phyloP scores from a whole-genome alignment of 1,284 basidiomycete genomes.

The Mycosarcoma maydis region DNA sequence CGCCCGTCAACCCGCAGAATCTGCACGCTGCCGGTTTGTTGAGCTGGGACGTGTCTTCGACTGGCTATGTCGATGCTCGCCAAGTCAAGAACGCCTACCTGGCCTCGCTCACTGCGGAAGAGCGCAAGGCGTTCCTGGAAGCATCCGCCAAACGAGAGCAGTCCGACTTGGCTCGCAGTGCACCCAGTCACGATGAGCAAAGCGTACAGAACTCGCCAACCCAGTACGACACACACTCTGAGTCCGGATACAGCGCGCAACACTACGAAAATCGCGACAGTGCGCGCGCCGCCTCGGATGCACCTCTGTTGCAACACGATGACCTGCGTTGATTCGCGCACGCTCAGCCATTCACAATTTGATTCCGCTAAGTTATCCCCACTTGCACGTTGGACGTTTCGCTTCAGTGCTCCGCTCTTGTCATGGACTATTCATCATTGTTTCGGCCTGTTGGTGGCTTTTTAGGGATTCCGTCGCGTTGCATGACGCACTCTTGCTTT shows the following conservation, averaged over 20 bases:
- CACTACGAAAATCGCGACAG: conserved; percentile 18
- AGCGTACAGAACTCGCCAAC: conserved; percentile 16
- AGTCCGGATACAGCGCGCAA: conserved; percentile 21
- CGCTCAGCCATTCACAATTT: neutral
- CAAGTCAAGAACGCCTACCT: conserved; percentile 52
- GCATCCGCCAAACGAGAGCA: conserved; percentile 16
- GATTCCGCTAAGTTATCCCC: no score
- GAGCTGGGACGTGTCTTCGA: conserved; percentile 49
- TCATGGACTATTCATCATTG: neutral
- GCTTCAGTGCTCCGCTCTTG: neutral
- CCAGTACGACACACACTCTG: conserved; percentile 17
- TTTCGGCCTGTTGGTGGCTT: neutral
- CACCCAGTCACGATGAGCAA: conserved; percentile 13
- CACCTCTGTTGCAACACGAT: conserved; percentile 26
- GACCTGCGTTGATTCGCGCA: conserved; percentile 16
- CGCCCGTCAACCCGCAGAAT: conserved; percentile 16
- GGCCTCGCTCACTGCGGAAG: conserved; percentile 29
- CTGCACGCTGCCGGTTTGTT: conserved; percentile 26
- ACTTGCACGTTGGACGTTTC: no score
- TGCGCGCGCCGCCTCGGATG: conserved; percentile 22
- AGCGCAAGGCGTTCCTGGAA: conserved; percentile 41
- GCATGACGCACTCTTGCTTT: neutral
- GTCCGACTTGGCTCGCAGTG: conserved; percentile 10
- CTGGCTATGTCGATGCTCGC: conserved; percentile 47
- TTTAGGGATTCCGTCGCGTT: neutral